Evolutionary conservation across 345 rosid genomes (phyloP).

Genomic region (Brassica incana): DNA sequence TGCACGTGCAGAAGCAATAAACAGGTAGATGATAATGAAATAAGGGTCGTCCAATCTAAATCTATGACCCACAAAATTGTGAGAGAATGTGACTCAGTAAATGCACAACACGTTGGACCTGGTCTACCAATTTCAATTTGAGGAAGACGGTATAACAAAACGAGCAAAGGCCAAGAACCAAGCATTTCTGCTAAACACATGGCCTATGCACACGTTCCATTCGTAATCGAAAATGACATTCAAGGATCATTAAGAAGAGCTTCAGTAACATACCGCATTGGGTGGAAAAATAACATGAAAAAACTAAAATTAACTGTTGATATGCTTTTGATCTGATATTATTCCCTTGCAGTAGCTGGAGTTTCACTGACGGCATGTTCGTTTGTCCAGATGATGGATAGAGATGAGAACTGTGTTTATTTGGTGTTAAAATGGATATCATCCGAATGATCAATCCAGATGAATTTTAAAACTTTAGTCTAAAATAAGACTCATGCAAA

Average conservation of each 20-base stretch:
- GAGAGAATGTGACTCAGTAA: conserved; percentile 28
- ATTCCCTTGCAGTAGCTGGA: no score
- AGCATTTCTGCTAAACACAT: conserved; percentile 3
- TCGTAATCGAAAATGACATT: neutral
- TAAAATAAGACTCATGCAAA: no score
- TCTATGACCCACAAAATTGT: conserved; percentile 42
- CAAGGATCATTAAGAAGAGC: neutral
- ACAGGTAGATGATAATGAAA: conserved; percentile 41
- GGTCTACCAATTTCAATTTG: conserved; percentile 28
- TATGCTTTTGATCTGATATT: neutral
- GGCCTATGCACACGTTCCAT: conserved; percentile 7
- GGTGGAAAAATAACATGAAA: neutral
- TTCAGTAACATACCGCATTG: neutral
- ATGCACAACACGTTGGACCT: conserved; percentile 33
- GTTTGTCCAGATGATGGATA: no score
- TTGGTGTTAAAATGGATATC: no score
- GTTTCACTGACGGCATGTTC: no score
- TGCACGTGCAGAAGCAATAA: conserved; percentile 38
- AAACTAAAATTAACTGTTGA: neutral
- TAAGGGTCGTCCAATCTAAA: conserved; percentile 36
- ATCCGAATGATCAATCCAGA: no score
- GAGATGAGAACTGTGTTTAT: no score
- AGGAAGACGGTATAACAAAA: neutral
- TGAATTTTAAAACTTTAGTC: no score
- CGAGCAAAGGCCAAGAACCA: neutral